These are phyloP conservation scores for Sarocladiaceae sp. DNA, from an alignment of 2,329 filamentous ascomycete genomes.

Conservation along the genomic window DNA sequence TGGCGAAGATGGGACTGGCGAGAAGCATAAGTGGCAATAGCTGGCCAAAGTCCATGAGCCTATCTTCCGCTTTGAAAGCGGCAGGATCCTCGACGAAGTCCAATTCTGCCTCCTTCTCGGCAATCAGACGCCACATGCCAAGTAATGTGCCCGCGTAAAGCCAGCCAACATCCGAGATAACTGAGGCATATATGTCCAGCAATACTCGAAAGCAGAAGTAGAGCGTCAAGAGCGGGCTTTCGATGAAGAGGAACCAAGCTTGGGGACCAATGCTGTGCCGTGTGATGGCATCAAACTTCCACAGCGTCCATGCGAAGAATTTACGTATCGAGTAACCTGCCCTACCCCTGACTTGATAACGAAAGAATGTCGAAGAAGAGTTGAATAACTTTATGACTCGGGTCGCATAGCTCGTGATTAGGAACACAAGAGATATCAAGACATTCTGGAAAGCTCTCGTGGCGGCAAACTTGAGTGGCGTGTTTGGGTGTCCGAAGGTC, in stretches of 20 bases:
- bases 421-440: conserved; percentile 1
- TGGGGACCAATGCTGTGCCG: not conserved
- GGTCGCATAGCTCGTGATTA: not conserved
- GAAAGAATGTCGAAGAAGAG: not conserved
- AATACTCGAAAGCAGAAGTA: conserved; percentile 1
- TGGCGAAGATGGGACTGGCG: conserved; percentile 1
- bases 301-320: not conserved
- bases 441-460: conserved; percentile 2
- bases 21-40: conserved; percentile 2
- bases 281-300: not conserved
- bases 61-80: not conserved
- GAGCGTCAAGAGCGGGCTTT: not conserved
- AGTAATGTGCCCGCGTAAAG: not conserved
- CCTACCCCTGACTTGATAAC: not conserved
- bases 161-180: conserved; percentile 4
- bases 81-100: not conserved
- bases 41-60: conserved; percentile 4
- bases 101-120: not conserved
- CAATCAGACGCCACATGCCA: not conserved
- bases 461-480: not conserved
- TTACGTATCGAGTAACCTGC: not conserved
- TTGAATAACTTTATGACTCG: conserved; percentile 3
- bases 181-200: not conserved
- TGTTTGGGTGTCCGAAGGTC: not conserved
- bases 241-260: not conserved